A percentile compares a stretch with the other conserved stretches of the same genome.
These are phyloP conservation scores for Metschnikowia gruessii DNA, from an alignment of 805 yeast genomes.

Conservation along the genomic window DNA sequence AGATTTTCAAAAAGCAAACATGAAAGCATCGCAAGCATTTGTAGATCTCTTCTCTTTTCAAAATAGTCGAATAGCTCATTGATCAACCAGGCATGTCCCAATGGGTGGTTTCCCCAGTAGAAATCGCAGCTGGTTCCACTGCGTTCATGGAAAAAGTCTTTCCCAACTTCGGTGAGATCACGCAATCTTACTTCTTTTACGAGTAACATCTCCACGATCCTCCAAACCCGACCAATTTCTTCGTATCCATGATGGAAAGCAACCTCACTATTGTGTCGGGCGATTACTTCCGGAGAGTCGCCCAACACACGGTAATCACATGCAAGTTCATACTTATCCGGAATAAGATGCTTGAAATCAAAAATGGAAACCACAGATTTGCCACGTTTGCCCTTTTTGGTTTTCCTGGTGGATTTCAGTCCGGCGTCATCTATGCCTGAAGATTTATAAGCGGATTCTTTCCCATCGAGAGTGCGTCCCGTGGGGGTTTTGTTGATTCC, in stretches of 20 bases:
- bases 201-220: conserved; percentile 42
- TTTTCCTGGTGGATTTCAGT: conserved; percentile 18
- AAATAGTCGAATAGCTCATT: conserved; percentile 60
- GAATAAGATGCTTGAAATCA: conserved; percentile 69
- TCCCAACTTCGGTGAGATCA: conserved; percentile 11
- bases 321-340: conserved; percentile 71
- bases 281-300: conserved; percentile 59
- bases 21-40: conserved; percentile 87
- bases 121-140: conserved; percentile 29
- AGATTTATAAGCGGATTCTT: conserved; percentile 34
- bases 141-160: conserved; percentile 4
- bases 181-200: conserved; percentile 30
- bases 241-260: conserved; percentile 60
- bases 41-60: conserved; percentile 64
- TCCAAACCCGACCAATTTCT: conserved; percentile 77
- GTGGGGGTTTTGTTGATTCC: conserved; percentile 28
- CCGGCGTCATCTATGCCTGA: conserved; percentile 40
- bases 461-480: conserved; percentile 40
- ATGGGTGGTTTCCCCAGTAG: conserved; percentile 80
- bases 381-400: conserved; percentile 28
- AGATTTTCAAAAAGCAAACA: conserved; percentile 59
- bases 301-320: conserved; percentile 63
- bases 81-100: conserved; percentile 68
- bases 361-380: conserved; percentile 57
- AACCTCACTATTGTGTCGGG: conserved; percentile 66